A percentile compares a stretch with the other conserved stretches of the same genome.
These are phyloP conservation scores for Exophiala aquamarina DNA, from an alignment of 2,329 filamentous ascomycete genomes.

Conservation along the genomic window DNA sequence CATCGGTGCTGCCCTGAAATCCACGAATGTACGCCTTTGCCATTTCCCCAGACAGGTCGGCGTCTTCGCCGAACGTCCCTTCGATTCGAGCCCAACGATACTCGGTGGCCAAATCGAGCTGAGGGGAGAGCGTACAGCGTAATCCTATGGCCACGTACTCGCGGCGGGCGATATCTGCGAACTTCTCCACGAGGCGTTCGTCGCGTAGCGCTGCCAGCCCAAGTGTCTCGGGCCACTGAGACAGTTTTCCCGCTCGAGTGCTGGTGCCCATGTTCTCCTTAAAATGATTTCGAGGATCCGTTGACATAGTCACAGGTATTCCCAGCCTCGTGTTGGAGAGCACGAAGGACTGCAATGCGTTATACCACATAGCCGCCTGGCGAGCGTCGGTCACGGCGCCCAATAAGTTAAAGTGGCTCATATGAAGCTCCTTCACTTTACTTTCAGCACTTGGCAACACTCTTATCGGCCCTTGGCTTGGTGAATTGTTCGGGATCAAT, in stretches of 20 bases:
- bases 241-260: slow-evolving; percentile 46
- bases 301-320: slow-evolving; percentile 17
- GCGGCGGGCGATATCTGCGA: slow-evolving; percentile 51
- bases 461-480: background rate
- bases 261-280: slow-evolving; percentile 37
- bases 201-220: slow-evolving; percentile 52
- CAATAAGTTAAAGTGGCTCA: slow-evolving; percentile 11
- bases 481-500: background rate
- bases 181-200: slow-evolving; percentile 45
- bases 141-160: slow-evolving; percentile 48
- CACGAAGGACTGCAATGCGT: background rate
- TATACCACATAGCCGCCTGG: slow-evolving; percentile 3
- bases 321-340: slow-evolving; percentile 7
- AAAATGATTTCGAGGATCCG: slow-evolving; percentile 17
- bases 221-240: slow-evolving; percentile 53
- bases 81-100: slow-evolving; percentile 51
- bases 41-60: slow-evolving; percentile 9
- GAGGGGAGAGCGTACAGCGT: slow-evolving; percentile 50
- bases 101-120: slow-evolving; percentile 54
- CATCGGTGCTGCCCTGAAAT: slow-evolving; percentile 8
- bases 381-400: slow-evolving; percentile 3
- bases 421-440: background rate
- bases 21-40: slow-evolving; percentile 12
- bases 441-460: too few species aligned
- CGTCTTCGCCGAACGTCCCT: slow-evolving; percentile 51